Conservation (phyloP, 306 rosid genomes). For the Lathyrus oleraceus region DNA sequence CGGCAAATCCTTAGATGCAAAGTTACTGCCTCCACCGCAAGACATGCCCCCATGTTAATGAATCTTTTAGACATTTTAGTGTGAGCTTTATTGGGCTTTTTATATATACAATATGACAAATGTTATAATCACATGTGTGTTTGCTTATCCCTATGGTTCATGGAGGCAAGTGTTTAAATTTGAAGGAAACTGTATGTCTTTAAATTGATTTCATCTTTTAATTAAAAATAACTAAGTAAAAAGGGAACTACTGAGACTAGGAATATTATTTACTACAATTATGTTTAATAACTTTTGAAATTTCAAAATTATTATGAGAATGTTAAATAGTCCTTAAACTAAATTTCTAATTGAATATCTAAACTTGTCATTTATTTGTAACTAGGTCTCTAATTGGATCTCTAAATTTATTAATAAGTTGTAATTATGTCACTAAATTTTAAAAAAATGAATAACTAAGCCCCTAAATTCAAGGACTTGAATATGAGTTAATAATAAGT, state of each 20-base stretch:
- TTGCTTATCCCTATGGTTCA: not conserved
- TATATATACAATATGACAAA: not conserved
- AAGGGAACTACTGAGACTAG: not conserved
- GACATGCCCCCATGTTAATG: slow-evolving; percentile 7
- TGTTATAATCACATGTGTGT: not conserved
- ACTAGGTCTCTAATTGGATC: not conserved
- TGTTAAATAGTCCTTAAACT: not conserved
- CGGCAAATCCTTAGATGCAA: not conserved
- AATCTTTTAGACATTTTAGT: not conserved
- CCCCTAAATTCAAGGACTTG: not conserved
- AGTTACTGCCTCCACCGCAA: not conserved
- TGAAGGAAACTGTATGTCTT: not conserved
- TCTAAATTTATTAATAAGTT: not conserved
- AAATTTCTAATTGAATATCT: not conserved
- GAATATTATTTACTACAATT: not conserved
- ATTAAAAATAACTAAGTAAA: not conserved
- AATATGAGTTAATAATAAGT: not conserved
- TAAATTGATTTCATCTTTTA: not conserved
- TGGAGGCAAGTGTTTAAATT: not conserved
- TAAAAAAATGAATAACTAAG: too few relatives aligned
- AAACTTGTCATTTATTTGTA: not conserved
- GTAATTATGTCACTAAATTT: not conserved
- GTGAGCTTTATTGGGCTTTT: not conserved
- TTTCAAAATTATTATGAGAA: not conserved
- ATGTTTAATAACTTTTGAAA: not conserved